Evolutionary conservation across 306 rosid genomes (phyloP), one percentile per base, ranked within the genome.

Genomic region (Fragaria nilgerrensis): DNA sequence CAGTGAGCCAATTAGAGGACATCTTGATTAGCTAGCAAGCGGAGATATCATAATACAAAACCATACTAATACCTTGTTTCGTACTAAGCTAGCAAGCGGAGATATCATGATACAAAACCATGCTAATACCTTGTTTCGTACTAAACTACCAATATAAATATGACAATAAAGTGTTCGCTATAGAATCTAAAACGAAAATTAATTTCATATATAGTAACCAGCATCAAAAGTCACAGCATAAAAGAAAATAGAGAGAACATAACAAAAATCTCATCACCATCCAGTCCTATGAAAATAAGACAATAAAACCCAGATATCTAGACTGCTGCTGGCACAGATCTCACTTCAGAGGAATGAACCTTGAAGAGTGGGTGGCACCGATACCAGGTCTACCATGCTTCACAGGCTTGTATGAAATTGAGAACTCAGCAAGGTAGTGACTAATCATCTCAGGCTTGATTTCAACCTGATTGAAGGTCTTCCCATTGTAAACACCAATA

Each of bases 381-480:
- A 94, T 94, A 89, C 98, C 97, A 20, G 98, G 98, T 68, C 97
- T 89, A 71, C 97, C 98, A 0, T 94, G 98, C 93, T 94, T 94
- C 36, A 94, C 98, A 3, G 97, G 97, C 84, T 94, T 94, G 94
- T 94, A 94, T 36, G 96, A 91, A 49, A 94, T 94, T 3, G 98
- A 94, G 86, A 94, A 91, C 86, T 89, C 98, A 0, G 97, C 96
- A 17, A 94, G 88, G 83, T 94, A 94, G 68, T 94, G 98, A 4
- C 96, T 92, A 34, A 93, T 93, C 97, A 93, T 93, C 74, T 93
- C 97, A 7, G 93, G 97, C 70, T 93, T 93, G 80, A 93, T 93
- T 67, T 93, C 97, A 84, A 93, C 97, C 88, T 90, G 96, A 70
- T 93, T 93, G 81, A 93, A 93, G 29, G 97, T 93, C 89, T 93